Conservation (phyloP, 768 basidiomycete species). For the Serendipita sp. region DNA sequence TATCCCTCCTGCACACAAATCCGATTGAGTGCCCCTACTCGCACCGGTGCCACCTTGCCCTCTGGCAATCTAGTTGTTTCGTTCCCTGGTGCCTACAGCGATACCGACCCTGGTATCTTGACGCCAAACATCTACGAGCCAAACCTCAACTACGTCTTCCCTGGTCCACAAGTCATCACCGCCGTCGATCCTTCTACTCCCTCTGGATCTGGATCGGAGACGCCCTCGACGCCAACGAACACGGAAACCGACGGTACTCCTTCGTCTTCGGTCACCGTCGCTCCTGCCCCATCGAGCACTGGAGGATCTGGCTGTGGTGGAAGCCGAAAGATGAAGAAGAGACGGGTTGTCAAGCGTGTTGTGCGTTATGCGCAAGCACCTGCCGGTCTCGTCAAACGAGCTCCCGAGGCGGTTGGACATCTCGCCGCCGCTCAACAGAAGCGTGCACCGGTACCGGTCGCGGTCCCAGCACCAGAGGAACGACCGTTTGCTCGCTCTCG, state of each 20-base stretch:
- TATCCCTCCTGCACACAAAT: slow-evolving; percentile 57
- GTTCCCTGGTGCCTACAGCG: slow-evolving; percentile 59
- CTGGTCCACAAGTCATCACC: slow-evolving; percentile 31
- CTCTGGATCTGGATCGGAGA: not conserved
- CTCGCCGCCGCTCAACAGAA: not conserved
- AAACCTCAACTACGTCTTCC: slow-evolving; percentile 28
- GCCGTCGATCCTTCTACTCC: not conserved
- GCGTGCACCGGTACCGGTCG: not conserved
- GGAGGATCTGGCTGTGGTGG: not conserved
- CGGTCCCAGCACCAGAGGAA: not conserved
- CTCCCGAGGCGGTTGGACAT: not conserved
- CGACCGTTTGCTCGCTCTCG: not conserved
- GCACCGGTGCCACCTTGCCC: not conserved
- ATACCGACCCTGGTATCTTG: slow-evolving; percentile 52
- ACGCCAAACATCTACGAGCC: slow-evolving; percentile 21
- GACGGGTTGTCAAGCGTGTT: not conserved
- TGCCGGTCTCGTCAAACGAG: not conserved
- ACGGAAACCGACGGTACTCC: not conserved
- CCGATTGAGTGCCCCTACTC: slow-evolving; percentile 12
- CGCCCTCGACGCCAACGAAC: slow-evolving; percentile 6
- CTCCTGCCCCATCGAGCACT: not conserved
- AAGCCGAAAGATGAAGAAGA: not conserved
- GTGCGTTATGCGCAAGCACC: not conserved
- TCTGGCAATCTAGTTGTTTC: slow-evolving; percentile 22
- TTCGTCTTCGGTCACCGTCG: not conserved